Evolutionary conservation across 805 yeast species (phyloP).

Genomic region (Schwanniomyces polymorphus): DNA sequence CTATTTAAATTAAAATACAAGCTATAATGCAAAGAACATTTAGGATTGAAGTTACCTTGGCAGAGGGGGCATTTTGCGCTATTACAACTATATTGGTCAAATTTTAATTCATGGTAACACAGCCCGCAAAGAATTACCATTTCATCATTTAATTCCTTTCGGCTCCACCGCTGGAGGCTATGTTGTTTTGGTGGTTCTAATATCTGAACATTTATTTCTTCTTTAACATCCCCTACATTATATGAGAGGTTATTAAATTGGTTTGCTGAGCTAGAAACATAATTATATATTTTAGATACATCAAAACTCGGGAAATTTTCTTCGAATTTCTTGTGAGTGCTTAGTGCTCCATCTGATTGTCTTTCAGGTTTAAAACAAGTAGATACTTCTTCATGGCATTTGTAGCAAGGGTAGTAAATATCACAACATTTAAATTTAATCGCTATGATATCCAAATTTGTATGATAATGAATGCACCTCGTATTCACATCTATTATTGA

Average conservation of each 20-base stretch:
- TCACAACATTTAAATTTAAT: conserved; percentile 39
- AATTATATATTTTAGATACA: not conserved
- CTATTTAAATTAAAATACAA: conserved; percentile 28
- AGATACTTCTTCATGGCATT: conserved; percentile 30
- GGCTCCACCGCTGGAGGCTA: conserved; percentile 11
- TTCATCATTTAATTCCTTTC: conserved; percentile 4
- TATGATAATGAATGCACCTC: conserved; percentile 38
- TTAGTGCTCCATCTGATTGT: conserved; percentile 8
- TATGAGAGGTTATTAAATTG: not conserved
- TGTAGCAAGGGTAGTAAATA: conserved; percentile 36
- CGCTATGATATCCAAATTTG: conserved; percentile 36
- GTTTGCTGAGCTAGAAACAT: not conserved
- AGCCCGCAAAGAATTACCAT: conserved; percentile 36
- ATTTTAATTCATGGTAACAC: conserved; percentile 29
- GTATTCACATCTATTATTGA: conserved; percentile 28
- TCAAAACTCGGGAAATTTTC: not conserved
- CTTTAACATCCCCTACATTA: no score
- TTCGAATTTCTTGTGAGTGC: not conserved
- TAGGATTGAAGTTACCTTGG: conserved; percentile 31
- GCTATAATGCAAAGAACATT: conserved; percentile 35
- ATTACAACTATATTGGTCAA: conserved; percentile 20
- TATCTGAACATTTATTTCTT: not conserved
- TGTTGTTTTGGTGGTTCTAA: not conserved
- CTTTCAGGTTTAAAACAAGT: not conserved
- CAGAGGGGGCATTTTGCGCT: conserved; percentile 24